Evolutionary conservation across 768 basidiomycete species (phyloP).

Genomic region (Podaxis carcinomalis): DNA sequence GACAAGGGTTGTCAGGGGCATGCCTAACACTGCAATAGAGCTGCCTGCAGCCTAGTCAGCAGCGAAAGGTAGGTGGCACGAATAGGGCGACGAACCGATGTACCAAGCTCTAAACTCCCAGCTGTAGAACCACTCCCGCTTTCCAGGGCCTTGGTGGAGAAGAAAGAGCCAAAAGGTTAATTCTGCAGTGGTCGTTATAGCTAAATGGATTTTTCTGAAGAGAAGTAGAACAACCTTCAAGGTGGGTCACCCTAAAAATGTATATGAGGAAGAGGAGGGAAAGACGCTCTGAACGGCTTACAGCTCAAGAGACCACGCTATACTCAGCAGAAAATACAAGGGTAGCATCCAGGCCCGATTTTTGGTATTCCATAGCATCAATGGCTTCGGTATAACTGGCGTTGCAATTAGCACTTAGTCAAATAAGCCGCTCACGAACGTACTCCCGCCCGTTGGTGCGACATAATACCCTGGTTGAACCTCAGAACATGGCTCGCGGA

Average conservation of each 20-base stretch:
- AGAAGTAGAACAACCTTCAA: slow-evolving; percentile 53
- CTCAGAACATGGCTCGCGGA: neutral
- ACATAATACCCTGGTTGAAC: slow-evolving; percentile 34
- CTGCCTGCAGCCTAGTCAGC: slow-evolving; percentile 43
- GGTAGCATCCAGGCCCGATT: slow-evolving; percentile 59
- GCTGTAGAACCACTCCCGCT: slow-evolving; percentile 75
- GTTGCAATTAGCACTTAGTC: slow-evolving; percentile 5
- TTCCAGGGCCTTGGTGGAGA: slow-evolving; percentile 67
- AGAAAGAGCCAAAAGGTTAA: slow-evolving; percentile 83
- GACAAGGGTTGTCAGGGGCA: slow-evolving; percentile 67
- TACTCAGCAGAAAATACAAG: slow-evolving; percentile 64
- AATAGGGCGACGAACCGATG: slow-evolving; percentile 40
- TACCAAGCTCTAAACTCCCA: slow-evolving; percentile 77
- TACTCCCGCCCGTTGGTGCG: slow-evolving; percentile 29
- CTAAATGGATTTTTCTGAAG: neutral
- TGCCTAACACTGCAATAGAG: slow-evolving; percentile 56
- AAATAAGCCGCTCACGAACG: slow-evolving; percentile 11
- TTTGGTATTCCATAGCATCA: slow-evolving; percentile 39
- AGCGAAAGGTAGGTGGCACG: neutral
- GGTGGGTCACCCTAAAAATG: slow-evolving; percentile 60
- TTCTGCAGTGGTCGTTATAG: slow-evolving; percentile 35
- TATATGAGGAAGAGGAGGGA: neutral
- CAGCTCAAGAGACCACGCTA: slow-evolving; percentile 78
- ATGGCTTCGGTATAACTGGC: slow-evolving; percentile 56
- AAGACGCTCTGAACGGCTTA: slow-evolving; percentile 28